Evolutionary conservation across 108 stramenopile species (phyloP), one percentile per base, ranked within the genome.

Genomic region (Schizochytrium sp.): DNA sequence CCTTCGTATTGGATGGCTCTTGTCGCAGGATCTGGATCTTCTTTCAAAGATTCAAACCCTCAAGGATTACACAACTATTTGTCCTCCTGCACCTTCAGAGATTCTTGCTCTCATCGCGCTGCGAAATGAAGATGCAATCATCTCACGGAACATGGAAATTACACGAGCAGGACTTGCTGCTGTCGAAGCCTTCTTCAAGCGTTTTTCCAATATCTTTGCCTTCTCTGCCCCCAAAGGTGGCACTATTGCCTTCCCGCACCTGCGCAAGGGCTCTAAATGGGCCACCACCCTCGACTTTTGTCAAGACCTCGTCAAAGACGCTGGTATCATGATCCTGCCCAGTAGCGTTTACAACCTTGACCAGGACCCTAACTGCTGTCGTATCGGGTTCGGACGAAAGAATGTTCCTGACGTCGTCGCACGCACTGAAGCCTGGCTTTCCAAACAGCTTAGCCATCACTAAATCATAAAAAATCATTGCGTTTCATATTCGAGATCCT

Each of bases 61-160:
- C 76, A 88, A 90, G 61, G 87, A 90, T 69, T 90, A 90, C 90
- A 76, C 88, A 15, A 88, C 90, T 10, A 90, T 90, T 28, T 90
- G 88, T 38, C 61, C 87, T 5, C 69, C 88, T 2, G 61, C 88
- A 57, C 90, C 90, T 4, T 61, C 88, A 12, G 88, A 90, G 53
- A 88, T 90, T 15, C 56, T 90, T 19, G 88, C 90, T 12, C 15
- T 46, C 46, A 88, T 88, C 42, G 90, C 88, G 17, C 28, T 90
- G n/a, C 55, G 58, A 13, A 56, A 88, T 58, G 42, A 44, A 38
- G 64, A 69, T 38, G 28, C 12, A 1, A 69, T 69, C 28, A 69
- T 69, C 28, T 38, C 64, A 5, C 64, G 64, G 42, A 69, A 69
- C 15, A 69, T 69, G 64, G 15, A 69, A 3, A 69, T 69, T 44